These are phyloP conservation scores for Cercospora sesami DNA, from an alignment of 2,329 filamentous ascomycete species.

Conservation along the genomic window DNA sequence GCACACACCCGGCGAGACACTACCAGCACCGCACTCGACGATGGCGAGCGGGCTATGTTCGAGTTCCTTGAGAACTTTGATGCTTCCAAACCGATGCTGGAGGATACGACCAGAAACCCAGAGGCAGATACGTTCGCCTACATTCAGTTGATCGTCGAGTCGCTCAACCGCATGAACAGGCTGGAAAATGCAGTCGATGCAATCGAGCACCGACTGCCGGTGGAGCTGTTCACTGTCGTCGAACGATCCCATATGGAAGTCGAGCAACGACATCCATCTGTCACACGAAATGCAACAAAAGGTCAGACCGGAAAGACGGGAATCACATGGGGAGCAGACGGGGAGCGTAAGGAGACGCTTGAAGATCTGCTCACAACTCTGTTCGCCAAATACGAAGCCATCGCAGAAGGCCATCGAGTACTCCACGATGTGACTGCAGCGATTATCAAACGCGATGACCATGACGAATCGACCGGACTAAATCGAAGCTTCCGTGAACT, in stretches of 20 bases:
- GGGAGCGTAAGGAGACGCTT: conserved; percentile 67
- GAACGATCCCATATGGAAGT: conserved; percentile 94
- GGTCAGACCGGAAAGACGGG: conserved; percentile 42
- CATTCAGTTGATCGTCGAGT: conserved; percentile 80
- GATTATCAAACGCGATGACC: conserved; percentile 77
- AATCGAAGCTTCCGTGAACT: conserved; percentile 91
- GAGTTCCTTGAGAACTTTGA: conserved; percentile 60
- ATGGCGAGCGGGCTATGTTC: conserved; percentile 57
- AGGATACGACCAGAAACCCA: conserved; percentile 89
- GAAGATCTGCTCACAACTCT: conserved; percentile 89
- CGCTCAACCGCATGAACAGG: conserved; percentile 83
- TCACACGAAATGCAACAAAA: conserved; percentile 59
- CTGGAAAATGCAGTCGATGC: conserved; percentile 84
- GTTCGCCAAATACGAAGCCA: conserved; percentile 95
- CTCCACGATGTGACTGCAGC: conserved; percentile 89
- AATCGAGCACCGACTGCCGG: conserved; percentile 87
- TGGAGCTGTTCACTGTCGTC: conserved; percentile 90
- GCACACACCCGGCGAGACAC: conserved; percentile 62
- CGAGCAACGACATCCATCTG: conserved; percentile 86
- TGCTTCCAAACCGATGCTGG: conserved; percentile 61
- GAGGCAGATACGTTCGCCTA: conserved; percentile 96
- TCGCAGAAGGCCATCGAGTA: conserved; percentile 90
- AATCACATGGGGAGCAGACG: conserved; percentile 38
- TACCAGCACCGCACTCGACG: conserved; percentile 33
- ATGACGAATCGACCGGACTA: conserved; percentile 61